Base-by-base conservation (phyloP, 2,329 filamentous ascomycete species). In the Ophiostoma tasmaniense region DNA sequence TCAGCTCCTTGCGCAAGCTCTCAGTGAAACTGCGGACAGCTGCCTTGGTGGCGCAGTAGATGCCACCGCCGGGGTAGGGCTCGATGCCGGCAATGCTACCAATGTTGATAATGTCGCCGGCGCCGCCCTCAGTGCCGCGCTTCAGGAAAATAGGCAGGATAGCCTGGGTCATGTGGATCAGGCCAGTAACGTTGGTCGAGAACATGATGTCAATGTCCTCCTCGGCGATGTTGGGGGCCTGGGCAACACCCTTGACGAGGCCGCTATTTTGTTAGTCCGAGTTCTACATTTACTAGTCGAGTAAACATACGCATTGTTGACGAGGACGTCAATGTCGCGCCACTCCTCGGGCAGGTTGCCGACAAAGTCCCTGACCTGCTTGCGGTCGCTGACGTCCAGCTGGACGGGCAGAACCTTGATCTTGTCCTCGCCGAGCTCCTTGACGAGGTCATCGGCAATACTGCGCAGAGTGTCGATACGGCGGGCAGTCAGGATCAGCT, bases 151-250 rank as follows among this genome's bases (percentile, higher is more conserved):
- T 88, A 67, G 91, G 88, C 22, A 98, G 79, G 59, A 97, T 83
- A 64, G 91, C 91, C 82, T 99, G 95, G 0, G 95, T 98, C 90
- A 98, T 92, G 82, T 94, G 91, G 82, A 99, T 95, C 42, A 99
- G 84, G 35, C 95, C 95, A 1, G 90, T 95, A 67, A 98, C 93
- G 78, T 99, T 99, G 70, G 95, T 98, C 64, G 86, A 81, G 77
- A 97, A 92, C 93, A 98, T 97, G 77, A 89, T 76, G 74, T 90
- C 84, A 74, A 97, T 90, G 80, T 99, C 94, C 70, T 89, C 88
- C 75, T 91, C 84, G 20, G 83, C 84, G 76, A 99, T 97, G 55
- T 91, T 86, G 22, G 93, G 93, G 0, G 93, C 92, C 76, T 90
- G 88, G 66, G 91, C 94, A 14, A 97, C 87, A 72, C 93, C 93